A percentile compares a stretch with the other conserved stretches of the same genome.
phyloP scores from a whole-genome alignment of 148 eudicot genomes.

The Rhododendron ovatum region DNA sequence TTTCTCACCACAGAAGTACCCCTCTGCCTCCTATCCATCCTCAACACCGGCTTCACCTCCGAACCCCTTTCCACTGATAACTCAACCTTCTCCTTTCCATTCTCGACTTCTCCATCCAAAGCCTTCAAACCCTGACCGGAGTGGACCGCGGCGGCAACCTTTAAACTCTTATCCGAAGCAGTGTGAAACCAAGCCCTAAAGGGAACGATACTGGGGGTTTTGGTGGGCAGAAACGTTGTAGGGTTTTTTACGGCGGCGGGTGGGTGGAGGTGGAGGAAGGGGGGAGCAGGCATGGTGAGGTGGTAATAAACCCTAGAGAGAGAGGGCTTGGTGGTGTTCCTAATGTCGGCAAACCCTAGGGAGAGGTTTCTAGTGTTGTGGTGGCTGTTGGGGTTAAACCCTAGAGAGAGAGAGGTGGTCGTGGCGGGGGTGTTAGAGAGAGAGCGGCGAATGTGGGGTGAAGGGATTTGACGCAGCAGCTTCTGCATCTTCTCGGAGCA shows the following conservation, averaged over 20 bases:
- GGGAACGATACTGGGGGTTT: conserved; percentile 9
- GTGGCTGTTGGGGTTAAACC: conserved; percentile 13
- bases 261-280: conserved; percentile 17
- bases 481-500: conserved; percentile 65
- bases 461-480: conserved; percentile 48
- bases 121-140: conserved; percentile 3
- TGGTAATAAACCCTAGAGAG: not conserved
- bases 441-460: conserved; percentile 17
- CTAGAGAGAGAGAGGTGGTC: conserved; percentile 8
- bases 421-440: conserved; percentile 23
- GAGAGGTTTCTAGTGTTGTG: not conserved
- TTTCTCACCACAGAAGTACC: conserved; percentile 15
- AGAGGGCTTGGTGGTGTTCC: not conserved
- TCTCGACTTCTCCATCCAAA: conserved; percentile 4
- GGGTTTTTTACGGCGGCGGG: not conserved
- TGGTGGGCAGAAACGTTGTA: not conserved
- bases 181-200: conserved; percentile 51
- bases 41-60: conserved; percentile 47
- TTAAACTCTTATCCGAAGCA: conserved; percentile 12
- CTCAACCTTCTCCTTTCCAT: conserved; percentile 2
- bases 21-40: conserved; percentile 46
- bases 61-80: conserved; percentile 15
- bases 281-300: conserved; percentile 9
- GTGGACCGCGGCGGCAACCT: conserved; percentile 21
- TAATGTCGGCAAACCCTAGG: conserved; percentile 2